Evolutionary conservation across 2,329 filamentous ascomycete species (phyloP), one percentile per base, ranked within the genome.

Genomic region (Colletotrichum echinochloae): DNA sequence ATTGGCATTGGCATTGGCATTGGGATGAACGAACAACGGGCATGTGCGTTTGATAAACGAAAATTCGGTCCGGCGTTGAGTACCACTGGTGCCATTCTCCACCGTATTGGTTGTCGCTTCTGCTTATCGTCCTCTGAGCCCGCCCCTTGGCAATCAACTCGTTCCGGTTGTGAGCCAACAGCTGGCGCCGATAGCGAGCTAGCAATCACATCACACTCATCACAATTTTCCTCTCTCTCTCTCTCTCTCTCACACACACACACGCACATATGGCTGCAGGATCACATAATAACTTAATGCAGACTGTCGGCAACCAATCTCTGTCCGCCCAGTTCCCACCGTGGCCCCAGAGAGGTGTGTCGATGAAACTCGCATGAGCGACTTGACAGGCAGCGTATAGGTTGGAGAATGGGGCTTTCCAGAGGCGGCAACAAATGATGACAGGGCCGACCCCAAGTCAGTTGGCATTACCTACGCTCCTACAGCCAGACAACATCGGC

Each of bases 331-430:
- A 46, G 41, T 57, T 67, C 49, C 56, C 52, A 67, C 39, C 44
- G 39, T 56, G 61, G 61, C 62, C 66, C 37, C 20, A 48, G 57
- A 62, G 57, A 61, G 41, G 64, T 28, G 35, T 61, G 51, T 20
- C 37, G 51, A 70, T 70, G 67, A 70, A 70, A 70, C 67, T 62
- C 44, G 67, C 56, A 57, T 67, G 26, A 70, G 67, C 63, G 41
- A 52, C 48, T 56, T 61, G 49, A 66, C 67, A 67, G 51, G 30
- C 57, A 37, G 52, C 52, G 57, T 67, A 48, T 59, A 56, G 67
- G 39, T 57, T 56, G 51, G 44, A 54, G 18, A 67, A 62, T 60
- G 39, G 67, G 57, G 63, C 57, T 33, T 67, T 62, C 62, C 51
- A 44, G 41, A 65, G n/a, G 67, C 64, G 46, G 51, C 30, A 67